A percentile compares a stretch with the other conserved stretches of the same genome.
Evolutionary conservation across 2,329 filamentous ascomycete genomes (phyloP).

Genomic region (Emergomyces orientalis): DNA sequence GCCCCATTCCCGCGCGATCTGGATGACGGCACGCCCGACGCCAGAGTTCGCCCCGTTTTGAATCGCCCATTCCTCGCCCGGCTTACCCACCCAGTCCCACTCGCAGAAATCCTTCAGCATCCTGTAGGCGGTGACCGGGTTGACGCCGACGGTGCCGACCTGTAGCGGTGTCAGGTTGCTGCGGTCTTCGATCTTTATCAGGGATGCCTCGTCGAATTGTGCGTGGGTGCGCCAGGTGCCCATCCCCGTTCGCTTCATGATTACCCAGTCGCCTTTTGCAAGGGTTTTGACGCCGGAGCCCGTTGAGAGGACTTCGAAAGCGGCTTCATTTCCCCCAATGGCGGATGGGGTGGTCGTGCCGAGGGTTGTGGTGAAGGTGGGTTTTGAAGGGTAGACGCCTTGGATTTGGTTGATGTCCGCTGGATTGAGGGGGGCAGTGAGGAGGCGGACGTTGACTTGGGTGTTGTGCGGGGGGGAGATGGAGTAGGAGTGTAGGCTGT

Average conservation of each 20-base stretch:
- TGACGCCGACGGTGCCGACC: constrained; percentile 80
- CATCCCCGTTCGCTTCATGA: constrained; percentile 72
- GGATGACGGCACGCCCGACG: constrained; percentile 83
- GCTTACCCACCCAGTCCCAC: constrained; percentile 40
- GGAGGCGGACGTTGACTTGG: constrained; percentile 69
- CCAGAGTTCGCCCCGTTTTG: constrained; percentile 96
- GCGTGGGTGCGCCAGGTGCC: constrained; percentile 95
- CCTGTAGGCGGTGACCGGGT: constrained; percentile 88
- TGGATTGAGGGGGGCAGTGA: constrained; percentile 89
- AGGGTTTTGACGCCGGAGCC: constrained; percentile 55
- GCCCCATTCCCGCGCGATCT: constrained; percentile 77
- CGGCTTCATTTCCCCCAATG: constrained; percentile 64
- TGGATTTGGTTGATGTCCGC: constrained; percentile 98
- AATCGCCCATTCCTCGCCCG: constrained; percentile 81
- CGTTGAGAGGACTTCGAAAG: constrained; percentile 73
- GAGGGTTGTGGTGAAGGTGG: constrained; percentile 63
- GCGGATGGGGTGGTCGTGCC: constrained; percentile 68
- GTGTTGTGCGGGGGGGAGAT: constrained; percentile 47
- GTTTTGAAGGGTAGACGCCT: constrained; percentile 85
- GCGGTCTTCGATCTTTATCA: constrained; percentile 62
- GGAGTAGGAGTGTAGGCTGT: constrained; percentile 40
- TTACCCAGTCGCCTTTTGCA: constrained; percentile 80
- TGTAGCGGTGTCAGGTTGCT: constrained; percentile 64
- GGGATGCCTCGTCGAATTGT: constrained; percentile 49
- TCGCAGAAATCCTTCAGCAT: constrained; percentile 74